These are phyloP conservation scores for Ustilago hordei DNA, from an alignment of 1,284 basidiomycete species.

Conservation along the genomic window DNA sequence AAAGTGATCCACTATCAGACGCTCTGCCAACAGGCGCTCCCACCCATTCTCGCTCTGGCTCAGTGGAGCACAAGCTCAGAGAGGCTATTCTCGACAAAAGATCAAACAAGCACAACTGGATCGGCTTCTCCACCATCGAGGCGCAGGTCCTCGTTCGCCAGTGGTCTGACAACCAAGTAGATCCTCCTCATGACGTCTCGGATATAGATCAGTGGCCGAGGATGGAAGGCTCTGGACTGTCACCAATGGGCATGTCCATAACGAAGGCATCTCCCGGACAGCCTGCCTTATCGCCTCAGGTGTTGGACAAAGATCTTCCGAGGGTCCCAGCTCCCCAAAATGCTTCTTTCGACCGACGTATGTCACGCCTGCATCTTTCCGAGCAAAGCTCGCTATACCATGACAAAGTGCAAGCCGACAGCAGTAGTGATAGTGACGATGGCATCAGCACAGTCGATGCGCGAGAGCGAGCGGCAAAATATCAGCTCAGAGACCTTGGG, in stretches of 20 bases:
- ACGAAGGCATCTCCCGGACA: not conserved
- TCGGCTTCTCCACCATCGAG: slow-evolving; percentile 45
- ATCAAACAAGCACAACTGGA: slow-evolving; percentile 49
- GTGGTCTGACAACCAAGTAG: slow-evolving; percentile 4
- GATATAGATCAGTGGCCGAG: not conserved
- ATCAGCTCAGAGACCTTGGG: slow-evolving; percentile 36
- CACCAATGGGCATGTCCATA: slow-evolving; percentile 22
- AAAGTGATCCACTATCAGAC: slow-evolving; percentile 7
- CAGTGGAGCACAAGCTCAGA: slow-evolving; percentile 35
- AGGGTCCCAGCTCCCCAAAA: slow-evolving; percentile 30
- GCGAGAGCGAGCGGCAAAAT: slow-evolving; percentile 16
- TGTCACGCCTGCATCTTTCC: slow-evolving; percentile 33
- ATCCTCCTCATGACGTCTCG: not conserved
- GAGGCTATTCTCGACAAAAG: slow-evolving; percentile 33
- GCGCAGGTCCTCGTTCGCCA: slow-evolving; percentile 44
- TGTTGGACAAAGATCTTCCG: slow-evolving; percentile 34
- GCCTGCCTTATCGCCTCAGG: not conserved
- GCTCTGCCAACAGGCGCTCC: slow-evolving; percentile 3
- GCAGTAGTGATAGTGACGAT: slow-evolving; percentile 34
- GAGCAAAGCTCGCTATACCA: slow-evolving; percentile 29
- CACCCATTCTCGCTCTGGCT: slow-evolving; percentile 26
- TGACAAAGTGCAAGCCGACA: slow-evolving; percentile 35
- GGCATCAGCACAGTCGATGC: slow-evolving; percentile 3
- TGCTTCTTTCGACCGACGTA: slow-evolving; percentile 36
- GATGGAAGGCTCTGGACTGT: slow-evolving; percentile 1